These are phyloP conservation scores for Mycena sp. DNA, from an alignment of 1,284 basidiomycete genomes.

Conservation along the genomic window DNA sequence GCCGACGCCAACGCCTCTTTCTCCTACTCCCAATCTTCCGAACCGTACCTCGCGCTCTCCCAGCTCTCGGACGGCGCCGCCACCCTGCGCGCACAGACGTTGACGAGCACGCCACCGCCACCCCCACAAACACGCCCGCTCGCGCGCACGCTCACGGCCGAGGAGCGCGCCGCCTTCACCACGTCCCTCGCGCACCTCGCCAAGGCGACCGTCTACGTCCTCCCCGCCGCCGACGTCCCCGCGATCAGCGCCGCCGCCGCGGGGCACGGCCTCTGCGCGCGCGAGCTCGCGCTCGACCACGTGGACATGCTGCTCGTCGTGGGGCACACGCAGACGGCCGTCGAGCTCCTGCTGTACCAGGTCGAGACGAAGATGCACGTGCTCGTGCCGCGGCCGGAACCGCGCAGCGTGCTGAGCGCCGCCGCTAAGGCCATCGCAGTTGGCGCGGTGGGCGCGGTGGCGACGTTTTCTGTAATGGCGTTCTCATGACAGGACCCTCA, in stretches of 20 bases:
- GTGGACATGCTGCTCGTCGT: conserved; percentile 23
- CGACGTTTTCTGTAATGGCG: conserved; percentile 20
- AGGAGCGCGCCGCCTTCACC: conserved; percentile 24
- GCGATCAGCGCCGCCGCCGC: conserved; percentile 10
- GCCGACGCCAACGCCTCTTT: not conserved
- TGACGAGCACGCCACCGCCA: not conserved
- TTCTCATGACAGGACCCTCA: no score
- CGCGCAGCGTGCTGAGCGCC: not conserved
- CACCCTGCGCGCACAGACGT: not conserved
- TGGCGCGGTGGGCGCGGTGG: conserved; percentile 22
- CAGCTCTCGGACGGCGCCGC: not conserved
- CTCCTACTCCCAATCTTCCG: not conserved
- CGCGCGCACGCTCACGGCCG: conserved; percentile 17
- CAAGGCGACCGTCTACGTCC: conserved; percentile 27
- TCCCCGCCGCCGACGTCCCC: conserved; percentile 21
- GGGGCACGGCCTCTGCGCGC: conserved; percentile 14
- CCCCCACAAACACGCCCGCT: conserved; percentile 11
- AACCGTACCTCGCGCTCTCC: conserved; percentile 11
- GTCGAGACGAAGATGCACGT: conserved; percentile 29
- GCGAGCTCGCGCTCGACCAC: conserved; percentile 21
- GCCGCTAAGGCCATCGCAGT: conserved; percentile 12
- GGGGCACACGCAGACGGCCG: conserved; percentile 21
- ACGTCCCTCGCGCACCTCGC: conserved; percentile 21
- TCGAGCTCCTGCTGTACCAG: conserved; percentile 25
- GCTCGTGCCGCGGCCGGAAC: conserved; percentile 21